Evolutionary conservation across 306 rosid genomes (phyloP), one percentile per base, ranked within the genome.

Genomic region (Boehmeria nivea): DNA sequence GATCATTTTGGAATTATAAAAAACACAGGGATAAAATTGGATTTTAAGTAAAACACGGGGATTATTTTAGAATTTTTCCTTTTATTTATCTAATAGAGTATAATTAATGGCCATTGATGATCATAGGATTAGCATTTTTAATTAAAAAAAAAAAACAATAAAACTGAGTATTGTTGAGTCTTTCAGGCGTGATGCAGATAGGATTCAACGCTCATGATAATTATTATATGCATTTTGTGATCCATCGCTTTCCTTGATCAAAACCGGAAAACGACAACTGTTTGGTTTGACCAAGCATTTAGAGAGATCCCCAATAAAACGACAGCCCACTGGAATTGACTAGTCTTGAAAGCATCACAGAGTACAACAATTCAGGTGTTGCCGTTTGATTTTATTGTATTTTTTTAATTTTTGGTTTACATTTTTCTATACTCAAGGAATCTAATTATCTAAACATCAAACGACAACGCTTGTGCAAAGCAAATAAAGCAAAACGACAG

Each of bases 291-390:
- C 43, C 47, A n/a, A n/a, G n/a, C 5, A 26, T 3, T 8, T 0
- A 0, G 3, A n/a, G 27, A 28, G 3, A 13, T n/a, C n/a, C n/a
- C n/a, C n/a, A 19, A 26, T n/a, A 61, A 63, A 70, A 46, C 67
- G 76, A n/a, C 72, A 14, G 64, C 72, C 75, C 78, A 64, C 33
- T 21, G 65, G 39, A 67, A 31, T 40, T 62, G 70, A 65, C 45
- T 3, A 14, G 12, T 22, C 19, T 2, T 43, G 17, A 57, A 37
- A 51, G 52, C 0, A 15, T 1, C 50, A 10, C n/a, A 0, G 22
- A 9, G 3, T 3, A 46, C 1, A 8, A 21, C 34, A 24, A 15
- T 22, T 51, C 21, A 51, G 17, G 0, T 15, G 33, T 6, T 0
- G 36, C 20, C 0, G 36, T 23, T 23, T 23, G 36, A n/a, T n/a